phyloP scores from a whole-genome alignment of 164 flowering plant genomes.

The Magnolia changhungtana region DNA sequence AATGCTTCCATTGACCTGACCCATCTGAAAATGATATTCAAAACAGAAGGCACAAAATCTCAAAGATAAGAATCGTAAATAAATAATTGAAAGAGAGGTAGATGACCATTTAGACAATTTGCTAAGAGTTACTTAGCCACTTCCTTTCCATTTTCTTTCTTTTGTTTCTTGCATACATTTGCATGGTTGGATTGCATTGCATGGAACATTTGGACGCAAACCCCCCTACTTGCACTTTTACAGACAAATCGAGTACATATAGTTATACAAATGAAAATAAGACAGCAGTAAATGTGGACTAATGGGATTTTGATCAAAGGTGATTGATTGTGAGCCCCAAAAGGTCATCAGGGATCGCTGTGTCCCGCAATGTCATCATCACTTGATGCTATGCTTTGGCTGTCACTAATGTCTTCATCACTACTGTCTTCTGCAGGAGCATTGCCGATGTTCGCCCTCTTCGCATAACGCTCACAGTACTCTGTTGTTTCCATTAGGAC shows the following conservation, averaged over 20 bases:
- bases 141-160: not conserved
- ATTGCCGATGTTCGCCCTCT: slow-evolving; percentile 30
- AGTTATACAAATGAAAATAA: not conserved
- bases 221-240: not conserved
- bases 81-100: not conserved
- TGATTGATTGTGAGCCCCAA: not conserved
- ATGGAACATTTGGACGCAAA: no score
- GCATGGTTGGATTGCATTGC: not conserved
- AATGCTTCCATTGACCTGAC: no score
- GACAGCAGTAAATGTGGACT: not conserved
- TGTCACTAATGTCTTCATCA: slow-evolving; percentile 45
- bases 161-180: not conserved
- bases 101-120: not conserved
- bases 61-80: no score
- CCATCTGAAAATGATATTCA: no score
- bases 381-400: slow-evolving; percentile 15
- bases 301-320: not conserved
- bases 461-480: slow-evolving; percentile 55
- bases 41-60: no score
- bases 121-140: not conserved
- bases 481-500: slow-evolving; percentile 27
- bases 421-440: slow-evolving; percentile 31
- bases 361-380: slow-evolving; percentile 42
- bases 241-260: not conserved
- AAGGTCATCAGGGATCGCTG: slow-evolving; percentile 32